Evolutionary conservation across 1,284 basidiomycete genomes (phyloP).

Genomic region (Mycena citricolor): DNA sequence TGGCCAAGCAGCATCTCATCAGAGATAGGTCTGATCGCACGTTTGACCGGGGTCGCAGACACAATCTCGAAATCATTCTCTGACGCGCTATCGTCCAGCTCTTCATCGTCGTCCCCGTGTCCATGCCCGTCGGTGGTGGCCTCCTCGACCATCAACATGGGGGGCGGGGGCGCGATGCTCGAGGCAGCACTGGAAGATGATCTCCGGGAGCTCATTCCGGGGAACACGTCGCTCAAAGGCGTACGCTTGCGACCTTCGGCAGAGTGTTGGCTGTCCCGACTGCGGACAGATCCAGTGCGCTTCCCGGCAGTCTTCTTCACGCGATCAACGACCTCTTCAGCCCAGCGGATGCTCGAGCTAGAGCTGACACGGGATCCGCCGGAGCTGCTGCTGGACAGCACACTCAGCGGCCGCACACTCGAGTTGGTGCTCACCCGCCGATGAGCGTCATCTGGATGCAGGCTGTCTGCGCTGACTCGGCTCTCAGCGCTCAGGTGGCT

Average conservation of each 20-base stretch:
- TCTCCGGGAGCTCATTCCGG: constrained; percentile 30
- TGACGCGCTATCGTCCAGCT: constrained; percentile 12
- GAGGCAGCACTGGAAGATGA: constrained; percentile 17
- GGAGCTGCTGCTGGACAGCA: constrained; percentile 49
- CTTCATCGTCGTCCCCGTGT: constrained; percentile 24
- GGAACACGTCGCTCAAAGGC: constrained; percentile 50
- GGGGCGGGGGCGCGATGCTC: constrained; percentile 27
- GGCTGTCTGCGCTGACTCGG: constrained; percentile 9
- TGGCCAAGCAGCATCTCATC: constrained; percentile 53
- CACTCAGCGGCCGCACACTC: constrained; percentile 53
- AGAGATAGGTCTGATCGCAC: constrained; percentile 56
- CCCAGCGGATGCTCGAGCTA: constrained; percentile 51
- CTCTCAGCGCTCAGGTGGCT: no score
- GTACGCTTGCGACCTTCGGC: constrained; percentile 48
- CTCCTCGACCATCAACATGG: constrained; percentile 50
- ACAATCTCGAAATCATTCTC: constrained; percentile 19
- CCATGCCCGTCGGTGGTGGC: constrained; percentile 53
- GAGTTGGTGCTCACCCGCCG: constrained; percentile 20
- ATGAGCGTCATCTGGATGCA: no score
- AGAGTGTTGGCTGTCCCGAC: constrained; percentile 23
- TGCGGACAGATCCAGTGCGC: constrained; percentile 10
- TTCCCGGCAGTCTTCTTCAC: constrained; percentile 36
- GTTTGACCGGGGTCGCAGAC: constrained; percentile 50
- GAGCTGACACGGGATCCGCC: constrained; percentile 32
- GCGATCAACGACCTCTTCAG: constrained; percentile 58